Evolutionary conservation across 805 yeast species (phyloP).

Genomic region (Ogataea minuta): DNA sequence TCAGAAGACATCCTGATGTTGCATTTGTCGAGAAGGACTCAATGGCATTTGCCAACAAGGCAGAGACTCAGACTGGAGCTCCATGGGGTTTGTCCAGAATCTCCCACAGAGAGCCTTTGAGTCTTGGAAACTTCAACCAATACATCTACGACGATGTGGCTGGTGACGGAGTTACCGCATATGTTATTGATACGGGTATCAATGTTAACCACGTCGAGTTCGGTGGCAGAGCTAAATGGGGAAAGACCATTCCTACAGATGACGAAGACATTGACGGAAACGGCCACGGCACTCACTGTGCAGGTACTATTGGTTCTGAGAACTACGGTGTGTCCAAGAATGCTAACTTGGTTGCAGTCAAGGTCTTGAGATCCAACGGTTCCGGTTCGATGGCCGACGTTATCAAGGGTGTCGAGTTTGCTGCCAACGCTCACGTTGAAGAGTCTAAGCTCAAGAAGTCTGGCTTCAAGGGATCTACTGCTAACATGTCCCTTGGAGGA

Average conservation of each 20-base stretch:
- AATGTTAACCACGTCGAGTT: slow-evolving; percentile 73
- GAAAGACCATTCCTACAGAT: slow-evolving; percentile 72
- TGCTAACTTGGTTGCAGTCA: slow-evolving; percentile 77
- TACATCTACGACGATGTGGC: slow-evolving; percentile 70
- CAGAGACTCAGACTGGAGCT: slow-evolving; percentile 73
- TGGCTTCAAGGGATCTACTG: slow-evolving; percentile 81
- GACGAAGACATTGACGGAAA: slow-evolving; percentile 76
- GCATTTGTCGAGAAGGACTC: slow-evolving; percentile 72
- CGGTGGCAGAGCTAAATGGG: slow-evolving; percentile 83
- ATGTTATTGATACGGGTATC: slow-evolving; percentile 89
- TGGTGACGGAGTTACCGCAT: slow-evolving; percentile 83
- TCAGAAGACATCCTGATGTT: slow-evolving; percentile 55
- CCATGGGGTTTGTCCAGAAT: slow-evolving; percentile 95
- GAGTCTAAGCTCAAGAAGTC: slow-evolving; percentile 48
- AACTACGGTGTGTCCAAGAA: slow-evolving; percentile 82
- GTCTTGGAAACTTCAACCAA: slow-evolving; percentile 67
- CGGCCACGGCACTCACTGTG: slow-evolving; percentile 96
- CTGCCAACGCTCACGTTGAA: slow-evolving; percentile 66
- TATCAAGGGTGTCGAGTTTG: slow-evolving; percentile 80
- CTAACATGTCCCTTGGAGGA: slow-evolving; percentile 94
- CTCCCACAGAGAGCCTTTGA: slow-evolving; percentile 73
- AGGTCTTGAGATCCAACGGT: slow-evolving; percentile 79
- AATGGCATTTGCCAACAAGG: slow-evolving; percentile 59
- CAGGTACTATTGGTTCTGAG: slow-evolving; percentile 88
- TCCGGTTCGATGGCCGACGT: slow-evolving; percentile 84